Evolutionary conservation across 129 eudicot genomes (phyloP), one percentile per base, ranked within the genome.

Genomic region (Smallanthus sonchifolius): DNA sequence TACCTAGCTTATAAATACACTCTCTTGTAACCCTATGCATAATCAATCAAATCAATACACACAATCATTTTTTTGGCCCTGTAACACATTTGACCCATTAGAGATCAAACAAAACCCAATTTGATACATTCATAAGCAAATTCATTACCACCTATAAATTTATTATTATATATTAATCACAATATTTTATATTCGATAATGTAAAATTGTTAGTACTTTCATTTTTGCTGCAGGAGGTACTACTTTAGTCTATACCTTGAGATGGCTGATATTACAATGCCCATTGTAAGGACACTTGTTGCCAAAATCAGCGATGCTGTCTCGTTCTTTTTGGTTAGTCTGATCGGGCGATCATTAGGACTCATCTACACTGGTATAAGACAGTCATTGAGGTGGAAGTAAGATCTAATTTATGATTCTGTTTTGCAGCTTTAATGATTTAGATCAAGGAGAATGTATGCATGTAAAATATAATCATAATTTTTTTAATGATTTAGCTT

Each of bases 351-450:
- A 76, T 94, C 99, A 10, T 80, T 94, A 70, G 99, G 99, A 17
- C 97, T 94, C 68, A 91, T 94, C 74, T 94, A 90, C 73, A 91
- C 97, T 19, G 99, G 99, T 35, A 91, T 94, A 69, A 81, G 99
- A 76, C 92, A 94, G 86, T 84, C 99, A 64, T 68, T 94, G 45
- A 82, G 88, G 24, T 87, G 91, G 90, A 91, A 90, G 80, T 94
- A 81, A 87, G 73, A 64, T 38, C 52, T 37, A 9, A 39, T 67
- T 57, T 55, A 55, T 76, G 59, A 3, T 39, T 75, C 40, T 75
- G 9, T 75, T 75, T 66, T 75, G 54, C 65, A 65, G n/a, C 44
- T 7, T 66, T 67, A 56, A 42, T 56, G 47, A 67, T 76, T 55
- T 67, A 76, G 67, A 32, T 67, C 43, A 75, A 75, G 67, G 51